These are phyloP conservation scores for Sarcodon sp. DNA, from an alignment of 768 basidiomycete genomes.

Conservation along the genomic window DNA sequence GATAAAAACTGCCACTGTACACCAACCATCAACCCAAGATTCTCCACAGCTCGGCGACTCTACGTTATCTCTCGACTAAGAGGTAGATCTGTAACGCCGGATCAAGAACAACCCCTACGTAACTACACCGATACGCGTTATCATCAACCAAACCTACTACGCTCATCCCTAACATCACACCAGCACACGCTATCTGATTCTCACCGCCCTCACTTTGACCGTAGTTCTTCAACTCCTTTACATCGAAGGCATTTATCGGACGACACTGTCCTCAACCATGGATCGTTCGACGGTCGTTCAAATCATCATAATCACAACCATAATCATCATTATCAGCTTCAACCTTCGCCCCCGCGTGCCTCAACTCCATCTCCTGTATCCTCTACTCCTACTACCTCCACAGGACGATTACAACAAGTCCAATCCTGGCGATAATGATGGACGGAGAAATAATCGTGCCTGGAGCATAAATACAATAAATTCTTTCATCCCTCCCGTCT, in stretches of 20 bases:
- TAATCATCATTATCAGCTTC: too few relatives aligned
- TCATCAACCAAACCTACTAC: too few relatives aligned
- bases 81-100: conserved; percentile 36
- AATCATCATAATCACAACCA: too few relatives aligned
- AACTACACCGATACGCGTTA: too few relatives aligned
- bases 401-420: conserved; percentile 15
- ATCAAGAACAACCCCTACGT: conserved; percentile 11
- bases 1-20: neutral
- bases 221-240: too few relatives aligned
- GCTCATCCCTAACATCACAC: too few relatives aligned
- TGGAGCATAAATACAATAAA: neutral
- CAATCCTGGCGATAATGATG: conserved; percentile 11
- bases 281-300: too few relatives aligned
- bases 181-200: too few relatives aligned
- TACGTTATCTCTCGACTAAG: conserved; percentile 38
- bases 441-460: neutral
- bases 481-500: neutral
- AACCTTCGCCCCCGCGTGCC: too few relatives aligned
- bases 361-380: neutral
- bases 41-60: conserved; percentile 12
- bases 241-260: too few relatives aligned
- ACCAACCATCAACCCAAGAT: neutral
- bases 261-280: too few relatives aligned
- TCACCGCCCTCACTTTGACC: too few relatives aligned
- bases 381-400: conserved; percentile 2